A percentile compares a stretch with the other conserved stretches of the same genome.
Evolutionary conservation across 2,329 filamentous ascomycete genomes (phyloP).

Genomic region (Lachnellula hyalina): DNA sequence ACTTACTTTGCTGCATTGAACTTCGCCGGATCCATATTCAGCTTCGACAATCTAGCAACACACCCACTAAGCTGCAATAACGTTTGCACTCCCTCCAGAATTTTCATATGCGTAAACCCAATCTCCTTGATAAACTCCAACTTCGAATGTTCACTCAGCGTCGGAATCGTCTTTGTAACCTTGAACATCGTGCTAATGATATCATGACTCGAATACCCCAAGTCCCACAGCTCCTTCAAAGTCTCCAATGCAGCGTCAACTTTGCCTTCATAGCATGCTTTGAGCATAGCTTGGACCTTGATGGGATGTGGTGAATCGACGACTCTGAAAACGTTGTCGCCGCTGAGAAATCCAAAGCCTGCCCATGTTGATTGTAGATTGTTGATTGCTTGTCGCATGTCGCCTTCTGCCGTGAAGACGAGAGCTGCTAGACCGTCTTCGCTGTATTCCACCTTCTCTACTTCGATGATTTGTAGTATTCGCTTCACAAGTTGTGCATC

Average conservation of each 20-base stretch:
- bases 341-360: constrained; percentile 94
- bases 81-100: constrained; percentile 95
- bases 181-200: constrained; percentile 99
- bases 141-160: constrained; percentile 88
- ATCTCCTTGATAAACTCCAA: constrained; percentile 98
- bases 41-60: constrained; percentile 81
- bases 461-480: constrained; percentile 85
- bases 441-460: constrained; percentile 82
- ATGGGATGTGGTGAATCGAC: constrained; percentile 96
- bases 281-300: constrained; percentile 98
- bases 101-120: constrained; percentile 98
- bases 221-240: constrained; percentile 84
- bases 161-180: constrained; percentile 92
- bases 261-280: constrained; percentile 89
- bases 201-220: constrained; percentile 98
- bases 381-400: constrained; percentile 99
- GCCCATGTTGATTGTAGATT: constrained; percentile 91
- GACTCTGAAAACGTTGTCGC: constrained; percentile 96
- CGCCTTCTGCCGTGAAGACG: constrained; percentile 94
- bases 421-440: constrained; percentile 94
- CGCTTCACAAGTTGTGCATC: constrained; percentile 90
- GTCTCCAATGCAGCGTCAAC: constrained; percentile 82
- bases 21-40: constrained; percentile 90
- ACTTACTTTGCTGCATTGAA: constrained; percentile 46
- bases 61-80: constrained; percentile 91